Evolutionary conservation across 345 rosid genomes (phyloP), one percentile per base, ranked within the genome.

Genomic region (Gynandropsis gynandra): DNA sequence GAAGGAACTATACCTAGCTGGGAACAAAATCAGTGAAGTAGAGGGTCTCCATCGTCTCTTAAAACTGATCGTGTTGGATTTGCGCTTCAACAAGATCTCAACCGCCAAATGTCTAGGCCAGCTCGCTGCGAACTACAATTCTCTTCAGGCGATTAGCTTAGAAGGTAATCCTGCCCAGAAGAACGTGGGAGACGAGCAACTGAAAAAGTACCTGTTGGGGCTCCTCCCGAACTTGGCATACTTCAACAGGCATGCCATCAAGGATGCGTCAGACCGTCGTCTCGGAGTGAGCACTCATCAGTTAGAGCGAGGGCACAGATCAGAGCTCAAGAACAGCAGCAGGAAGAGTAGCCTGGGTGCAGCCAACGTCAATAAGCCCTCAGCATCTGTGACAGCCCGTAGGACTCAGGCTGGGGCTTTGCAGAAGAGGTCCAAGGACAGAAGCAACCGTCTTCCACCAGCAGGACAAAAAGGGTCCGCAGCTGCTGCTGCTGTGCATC

Each of bases 91-190:
- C 73, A 92, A 88, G 72, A 75, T 92, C 51, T 78, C 95, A 4
- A 83, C 90, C 4, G 71, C 95, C 52, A 92, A 87, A 69, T 75
- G 80, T 54, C 80, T 92, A 4, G 97, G 94, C 54, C 97, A 82
- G 71, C 94, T 92, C 7, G 97, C 98, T 13, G 95, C 98, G n/a
- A 87, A 87, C 71, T 85, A 85, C 80, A 85, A 63, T 54, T 87
- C 98, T 43, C 72, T 92, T 67, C 98, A 87, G 66, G 95, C 94
- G 50, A 80, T 87, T 64, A 83, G 93, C 83, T 65, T 92, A 78
- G 97, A 92, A 67, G 98, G 97, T 51, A 92, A 88, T 67, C 94
- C 97, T 16, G 97, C 94, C 5, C 97, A 88, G 78, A 85, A 85
- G 65, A 92, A 88, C 54, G 90, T 88, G 16, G 98, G 98, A 54